Conservation (phyloP, 2,329 filamentous ascomycete species). For the Exophiala spinifera region DNA sequence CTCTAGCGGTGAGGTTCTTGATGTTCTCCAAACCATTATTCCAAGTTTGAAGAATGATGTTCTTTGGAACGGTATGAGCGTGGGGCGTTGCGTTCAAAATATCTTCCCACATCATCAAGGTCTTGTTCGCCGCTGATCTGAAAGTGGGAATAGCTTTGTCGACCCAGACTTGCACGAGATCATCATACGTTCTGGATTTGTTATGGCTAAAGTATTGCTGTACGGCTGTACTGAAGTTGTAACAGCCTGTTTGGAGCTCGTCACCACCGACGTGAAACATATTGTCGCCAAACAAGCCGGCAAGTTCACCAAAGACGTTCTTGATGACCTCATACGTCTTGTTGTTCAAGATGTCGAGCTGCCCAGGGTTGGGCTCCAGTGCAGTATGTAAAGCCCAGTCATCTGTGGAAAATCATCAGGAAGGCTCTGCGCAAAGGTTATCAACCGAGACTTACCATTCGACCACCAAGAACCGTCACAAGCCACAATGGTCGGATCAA, state of each 20-base stretch:
- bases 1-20: constrained; percentile 48
- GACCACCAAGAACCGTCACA: constrained; percentile 60
- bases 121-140: constrained; percentile 45
- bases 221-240: constrained; percentile 54
- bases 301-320: constrained; percentile 55
- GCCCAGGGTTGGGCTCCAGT: constrained; percentile 56
- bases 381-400: constrained; percentile 54
- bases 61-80: constrained; percentile 48
- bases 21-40: constrained; percentile 54
- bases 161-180: constrained; percentile 55
- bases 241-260: constrained; percentile 55
- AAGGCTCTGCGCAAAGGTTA: not conserved
- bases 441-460: constrained; percentile 39
- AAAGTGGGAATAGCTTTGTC: constrained; percentile 53
- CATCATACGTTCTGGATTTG: constrained; percentile 49
- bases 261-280: constrained; percentile 58
- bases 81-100: constrained; percentile 46
- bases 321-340: constrained; percentile 54
- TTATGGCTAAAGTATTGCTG: constrained; percentile 52
- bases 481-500: constrained; percentile 56
- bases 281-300: constrained; percentile 49
- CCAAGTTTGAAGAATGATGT: constrained; percentile 54
- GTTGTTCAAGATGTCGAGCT: constrained; percentile 55
- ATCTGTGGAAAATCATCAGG: constrained; percentile 29
- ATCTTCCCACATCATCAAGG: constrained; percentile 59